Evolutionary conservation across 257 asterid genomes (phyloP).

Genomic region (Nicotiana otophora): DNA sequence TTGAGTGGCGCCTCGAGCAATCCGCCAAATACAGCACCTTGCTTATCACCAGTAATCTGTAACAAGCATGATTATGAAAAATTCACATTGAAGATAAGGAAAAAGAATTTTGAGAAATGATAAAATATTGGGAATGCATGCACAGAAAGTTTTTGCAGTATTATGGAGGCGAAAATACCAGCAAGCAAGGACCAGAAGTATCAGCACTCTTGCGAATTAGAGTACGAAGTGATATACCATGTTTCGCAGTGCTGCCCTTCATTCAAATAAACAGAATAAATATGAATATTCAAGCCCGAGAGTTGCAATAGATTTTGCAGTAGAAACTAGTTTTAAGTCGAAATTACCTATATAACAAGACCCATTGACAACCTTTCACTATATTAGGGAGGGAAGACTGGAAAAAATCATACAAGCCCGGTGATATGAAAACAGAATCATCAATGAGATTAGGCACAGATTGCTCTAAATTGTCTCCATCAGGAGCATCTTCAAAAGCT

Average conservation of each 20-base stretch:
- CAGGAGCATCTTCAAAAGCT: slow-evolving; percentile 58
- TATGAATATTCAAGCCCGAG: slow-evolving; percentile 24
- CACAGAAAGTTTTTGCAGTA: not conserved
- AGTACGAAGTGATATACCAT: slow-evolving; percentile 94
- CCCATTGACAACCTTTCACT: slow-evolving; percentile 90
- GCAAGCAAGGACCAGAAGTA: slow-evolving; percentile 72
- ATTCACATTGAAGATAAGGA: not conserved
- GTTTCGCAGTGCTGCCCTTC: slow-evolving; percentile 91
- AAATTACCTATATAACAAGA: slow-evolving; percentile 69
- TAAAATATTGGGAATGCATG: not conserved
- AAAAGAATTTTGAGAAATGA: not conserved
- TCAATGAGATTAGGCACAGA: slow-evolving; percentile 47
- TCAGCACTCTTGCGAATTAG: slow-evolving; percentile 57
- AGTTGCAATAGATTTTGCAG: not conserved
- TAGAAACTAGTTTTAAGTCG: not conserved
- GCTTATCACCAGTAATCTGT: slow-evolving; percentile 86
- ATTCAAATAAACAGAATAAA: slow-evolving; percentile 36
- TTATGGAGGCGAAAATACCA: slow-evolving; percentile 41
- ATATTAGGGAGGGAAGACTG: slow-evolving; percentile 86
- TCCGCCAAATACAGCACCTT: slow-evolving; percentile 94
- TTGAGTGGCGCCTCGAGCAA: slow-evolving; percentile 82
- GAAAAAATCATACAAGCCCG: slow-evolving; percentile 58
- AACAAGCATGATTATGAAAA: slow-evolving; percentile 2
- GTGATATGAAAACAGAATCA: slow-evolving; percentile 63
- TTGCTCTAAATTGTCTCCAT: slow-evolving; percentile 32